Evolutionary conservation across 208 protist species (phyloP).

Genomic region (Leishmania arabica): DNA sequence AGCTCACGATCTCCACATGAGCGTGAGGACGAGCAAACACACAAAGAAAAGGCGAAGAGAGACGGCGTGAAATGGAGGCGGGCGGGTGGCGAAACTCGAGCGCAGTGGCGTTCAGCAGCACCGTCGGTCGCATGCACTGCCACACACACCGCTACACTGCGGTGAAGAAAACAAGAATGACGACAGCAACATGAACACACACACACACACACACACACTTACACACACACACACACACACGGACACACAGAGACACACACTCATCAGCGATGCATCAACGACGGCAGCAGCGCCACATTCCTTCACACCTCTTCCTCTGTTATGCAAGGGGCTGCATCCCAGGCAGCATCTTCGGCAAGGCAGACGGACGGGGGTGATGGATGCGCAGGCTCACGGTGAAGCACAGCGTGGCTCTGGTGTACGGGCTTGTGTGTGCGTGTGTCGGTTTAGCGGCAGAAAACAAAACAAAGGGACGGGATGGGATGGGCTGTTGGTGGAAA

Average conservation of each 20-base stretch:
- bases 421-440: neutral
- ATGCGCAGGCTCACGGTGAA: no score
- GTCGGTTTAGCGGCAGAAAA: neutral
- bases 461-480: neutral
- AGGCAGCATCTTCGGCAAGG: no score
- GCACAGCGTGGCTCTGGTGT: no score
- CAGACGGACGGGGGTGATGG: no score
- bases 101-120: neutral
- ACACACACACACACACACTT: slow-evolving; percentile 22
- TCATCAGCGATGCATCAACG: no score
- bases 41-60: neutral
- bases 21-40: neutral
- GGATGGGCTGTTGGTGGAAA: neutral
- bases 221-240: neutral
- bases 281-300: no score
- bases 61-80: neutral
- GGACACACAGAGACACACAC: neutral
- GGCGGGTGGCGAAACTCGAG: neutral
- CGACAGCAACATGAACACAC: neutral
- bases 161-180: neutral
- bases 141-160: neutral
- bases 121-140: neutral
- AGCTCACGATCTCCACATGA: neutral
- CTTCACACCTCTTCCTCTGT: no score
- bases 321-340: no score